A percentile compares a stretch with the other conserved stretches of the same genome.
Conservation (phyloP, 345 rosid species). For the Camelina sativa region DNA sequence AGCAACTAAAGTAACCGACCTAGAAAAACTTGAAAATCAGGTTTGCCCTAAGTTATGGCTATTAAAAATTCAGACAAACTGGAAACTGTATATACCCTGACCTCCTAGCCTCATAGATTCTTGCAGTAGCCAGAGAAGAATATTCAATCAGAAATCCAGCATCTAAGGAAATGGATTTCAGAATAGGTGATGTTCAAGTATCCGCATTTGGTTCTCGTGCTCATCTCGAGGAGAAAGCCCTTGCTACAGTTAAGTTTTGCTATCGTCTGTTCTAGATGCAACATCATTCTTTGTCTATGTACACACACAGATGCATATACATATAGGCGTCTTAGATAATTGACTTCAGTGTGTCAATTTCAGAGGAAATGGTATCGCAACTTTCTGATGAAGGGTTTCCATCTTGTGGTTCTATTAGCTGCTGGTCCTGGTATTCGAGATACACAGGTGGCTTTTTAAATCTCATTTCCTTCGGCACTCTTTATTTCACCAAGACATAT, state of each 20-base stretch:
- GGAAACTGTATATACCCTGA: conserved; percentile 41
- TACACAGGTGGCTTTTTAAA: conserved; percentile 66
- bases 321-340: conserved; percentile 30
- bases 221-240: conserved; percentile 95
- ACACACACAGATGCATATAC: conserved; percentile 8
- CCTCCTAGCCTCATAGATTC: conserved; percentile 63
- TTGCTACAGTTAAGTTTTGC: conserved; percentile 78
- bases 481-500: background rate
- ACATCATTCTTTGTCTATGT: background rate
- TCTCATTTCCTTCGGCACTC: conserved; percentile 21
- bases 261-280: background rate
- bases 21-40: conserved; percentile 96
- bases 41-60: conserved; percentile 48
- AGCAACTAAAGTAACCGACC: conserved; percentile 91
- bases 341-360: conserved; percentile 34
- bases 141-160: conserved; percentile 52
- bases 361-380: conserved; percentile 99
- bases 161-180: conserved; percentile 47
- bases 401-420: conserved; percentile 80
- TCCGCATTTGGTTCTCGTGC: conserved; percentile 98
- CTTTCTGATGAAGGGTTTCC: conserved; percentile 96
- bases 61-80: background rate
- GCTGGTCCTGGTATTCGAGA: conserved; percentile 98
- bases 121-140: conserved; percentile 70
- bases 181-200: conserved; percentile 72